Evolutionary conservation across 1,284 basidiomycete genomes (phyloP).

Genomic region (Rhodotorula glutinis): DNA sequence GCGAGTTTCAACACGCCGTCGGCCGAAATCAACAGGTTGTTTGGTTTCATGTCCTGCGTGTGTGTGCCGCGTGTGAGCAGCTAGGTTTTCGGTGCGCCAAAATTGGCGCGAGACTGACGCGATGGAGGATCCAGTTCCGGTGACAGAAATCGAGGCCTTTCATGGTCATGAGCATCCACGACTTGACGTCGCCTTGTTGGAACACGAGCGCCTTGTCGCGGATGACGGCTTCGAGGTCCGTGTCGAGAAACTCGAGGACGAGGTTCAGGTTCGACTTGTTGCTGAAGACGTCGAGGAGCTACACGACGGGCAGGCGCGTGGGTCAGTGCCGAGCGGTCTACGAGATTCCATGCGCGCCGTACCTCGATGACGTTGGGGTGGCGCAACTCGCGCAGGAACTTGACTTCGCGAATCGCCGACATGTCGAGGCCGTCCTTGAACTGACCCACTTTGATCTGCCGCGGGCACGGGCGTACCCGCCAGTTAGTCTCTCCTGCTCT

Average conservation of each 20-base stretch:
- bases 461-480: not conserved
- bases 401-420: conserved; percentile 97
- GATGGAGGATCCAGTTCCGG: conserved; percentile 85
- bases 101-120: conserved; percentile 66
- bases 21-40: conserved; percentile 91
- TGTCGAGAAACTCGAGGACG: conserved; percentile 94
- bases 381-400: conserved; percentile 87
- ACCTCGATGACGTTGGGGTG: conserved; percentile 96
- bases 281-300: conserved; percentile 97
- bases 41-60: conserved; percentile 89
- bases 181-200: conserved; percentile 92
- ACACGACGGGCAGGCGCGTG: no score
- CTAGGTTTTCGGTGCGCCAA: not conserved
- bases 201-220: conserved; percentile 89
- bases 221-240: conserved; percentile 96
- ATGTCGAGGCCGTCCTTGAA: conserved; percentile 98
- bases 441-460: conserved; percentile 79
- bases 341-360: no score
- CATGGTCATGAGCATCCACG: conserved; percentile 98
- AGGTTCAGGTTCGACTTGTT: conserved; percentile 95
- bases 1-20: conserved; percentile 93
- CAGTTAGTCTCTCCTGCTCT: not conserved
- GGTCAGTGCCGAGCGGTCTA: no score
- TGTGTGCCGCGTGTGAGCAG: not conserved
- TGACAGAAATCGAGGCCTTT: conserved; percentile 97